phyloP scores from a whole-genome alignment of 2,329 filamentous ascomycete species.

The Rhynchosporium agropyri region DNA sequence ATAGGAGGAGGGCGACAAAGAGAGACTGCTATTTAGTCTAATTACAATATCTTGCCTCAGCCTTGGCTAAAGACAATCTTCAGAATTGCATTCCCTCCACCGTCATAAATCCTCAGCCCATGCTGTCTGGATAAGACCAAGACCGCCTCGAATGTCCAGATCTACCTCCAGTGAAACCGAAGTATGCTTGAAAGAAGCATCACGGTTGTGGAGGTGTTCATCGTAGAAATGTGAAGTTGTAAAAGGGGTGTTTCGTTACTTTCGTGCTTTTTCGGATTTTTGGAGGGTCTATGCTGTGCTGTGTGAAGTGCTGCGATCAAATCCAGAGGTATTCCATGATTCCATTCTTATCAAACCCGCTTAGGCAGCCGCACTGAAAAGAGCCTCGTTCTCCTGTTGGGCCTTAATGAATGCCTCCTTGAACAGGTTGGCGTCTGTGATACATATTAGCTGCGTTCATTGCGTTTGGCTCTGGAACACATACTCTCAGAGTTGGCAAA shows the following conservation, averaged over 20 bases:
- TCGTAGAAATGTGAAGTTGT: slow-evolving; percentile 29
- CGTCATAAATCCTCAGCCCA: slow-evolving; percentile 37
- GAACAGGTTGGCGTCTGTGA: slow-evolving; percentile 88
- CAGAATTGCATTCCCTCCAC: slow-evolving; percentile 36
- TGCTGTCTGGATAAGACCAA: slow-evolving; percentile 29
- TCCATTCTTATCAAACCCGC: slow-evolving; percentile 23
- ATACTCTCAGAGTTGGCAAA: slow-evolving; percentile 97
- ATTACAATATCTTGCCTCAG: slow-evolving; percentile 39
- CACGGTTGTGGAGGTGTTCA: slow-evolving; percentile 31
- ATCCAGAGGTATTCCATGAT: slow-evolving; percentile 24
- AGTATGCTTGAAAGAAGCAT: slow-evolving; percentile 33
- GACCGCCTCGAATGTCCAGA: slow-evolving; percentile 32
- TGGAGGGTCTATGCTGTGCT: slow-evolving; percentile 30
- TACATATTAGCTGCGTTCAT: slow-evolving; percentile 31
- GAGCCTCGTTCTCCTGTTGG: slow-evolving; percentile 90
- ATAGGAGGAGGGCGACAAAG: slow-evolving; percentile 34
- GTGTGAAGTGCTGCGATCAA: slow-evolving; percentile 30
- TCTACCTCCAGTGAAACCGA: slow-evolving; percentile 30
- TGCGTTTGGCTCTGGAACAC: slow-evolving; percentile 42
- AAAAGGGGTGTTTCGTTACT: slow-evolving; percentile 34
- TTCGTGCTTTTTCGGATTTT: slow-evolving; percentile 38
- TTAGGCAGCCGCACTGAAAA: slow-evolving; percentile 63
- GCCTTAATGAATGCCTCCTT: slow-evolving; percentile 98
- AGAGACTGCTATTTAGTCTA: slow-evolving; percentile 44
- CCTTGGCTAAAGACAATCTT: slow-evolving; percentile 33